Evolutionary conservation across 2,329 filamentous ascomycete species (phyloP), one percentile per base, ranked within the genome.

Genomic region (Phyllosticta ampelicida): DNA sequence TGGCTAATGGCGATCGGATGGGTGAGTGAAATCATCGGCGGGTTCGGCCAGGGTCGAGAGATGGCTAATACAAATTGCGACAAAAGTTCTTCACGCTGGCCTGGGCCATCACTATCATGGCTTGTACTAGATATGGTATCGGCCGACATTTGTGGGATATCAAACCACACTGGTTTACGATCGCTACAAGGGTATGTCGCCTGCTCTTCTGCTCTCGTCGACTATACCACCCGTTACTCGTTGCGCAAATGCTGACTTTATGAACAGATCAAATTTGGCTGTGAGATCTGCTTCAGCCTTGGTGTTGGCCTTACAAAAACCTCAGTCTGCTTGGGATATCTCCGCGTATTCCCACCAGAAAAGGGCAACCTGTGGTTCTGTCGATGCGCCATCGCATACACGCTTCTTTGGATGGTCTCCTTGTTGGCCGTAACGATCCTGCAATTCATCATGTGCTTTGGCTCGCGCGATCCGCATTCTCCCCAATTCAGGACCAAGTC

Each of bases 361-460:
- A 64, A 54, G 19, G 18, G 62, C 6, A 68, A 67, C 52, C 67
- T 62, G 36, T 65, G 61, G 60, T 70, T 70, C 53, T 70, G 67
- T 53, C 58, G 26, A 20, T 21, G 13, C 9, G 11, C 26, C 6
- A 55, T 55, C 29, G 30, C 23, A 9, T 55, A 50, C 6, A 50
- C 54, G 13, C 21, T 60, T 28, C 58, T 60, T 21, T 51, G 67
- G 52, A 61, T 64, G 55, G 62, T 63, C 4, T 53, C 61, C 13
- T 62, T 64, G 0, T 53, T 67, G 5, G 51, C 66, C 3, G 58
- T 62, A 3, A 63, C 65, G 21, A 65, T 66, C 16, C 64, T 63
- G 5, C 44, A 67, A 50, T 69, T 68, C 52, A 68, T 63, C 56
- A 53, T 67, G 10, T 70, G 65, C 56, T 67, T 68, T 68, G 30